Percentiles rank a stretch among this genome's conserved stretches.
Evolutionary conservation across 176 grass and related monocot species (phyloP).

Genomic region (Thinopyrum elongatum): DNA sequence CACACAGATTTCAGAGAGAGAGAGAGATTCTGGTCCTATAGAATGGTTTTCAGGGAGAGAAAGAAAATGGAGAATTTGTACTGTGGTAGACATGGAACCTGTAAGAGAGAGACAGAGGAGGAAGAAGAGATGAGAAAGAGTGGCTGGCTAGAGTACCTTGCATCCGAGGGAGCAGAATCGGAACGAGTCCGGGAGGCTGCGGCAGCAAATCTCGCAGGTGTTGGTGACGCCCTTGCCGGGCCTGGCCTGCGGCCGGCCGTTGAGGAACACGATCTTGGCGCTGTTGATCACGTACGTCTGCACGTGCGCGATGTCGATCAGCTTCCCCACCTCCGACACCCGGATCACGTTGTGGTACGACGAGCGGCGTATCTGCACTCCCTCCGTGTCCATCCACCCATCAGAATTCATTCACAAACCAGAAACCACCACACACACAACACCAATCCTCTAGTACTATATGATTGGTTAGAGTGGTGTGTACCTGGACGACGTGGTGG

Average conservation of each 20-base stretch:
- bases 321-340: conserved; percentile 68
- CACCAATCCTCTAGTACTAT: too few relatives aligned
- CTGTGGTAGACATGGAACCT: background rate
- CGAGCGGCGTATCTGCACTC: conserved; percentile 53
- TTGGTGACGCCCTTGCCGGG: conserved; percentile 54
- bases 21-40: background rate
- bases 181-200: conserved; percentile 68
- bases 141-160: conserved; percentile 33
- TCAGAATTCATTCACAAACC: background rate
- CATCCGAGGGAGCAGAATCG: conserved; percentile 81
- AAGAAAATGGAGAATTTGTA: background rate
- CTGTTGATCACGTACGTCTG: conserved; percentile 91
- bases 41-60: background rate
- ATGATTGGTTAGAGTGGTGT: background rate
- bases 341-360: conserved; percentile 90
- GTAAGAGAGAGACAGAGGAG: background rate
- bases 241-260: conserved; percentile 60
- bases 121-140: background rate
- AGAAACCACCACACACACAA: background rate
- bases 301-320: conserved; percentile 71
- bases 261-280: conserved; percentile 82
- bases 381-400: background rate
- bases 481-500: conserved; percentile 67
- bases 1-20: background rate
- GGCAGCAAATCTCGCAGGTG: conserved; percentile 72